Base-by-base conservation (phyloP, 306 rosid species). In the Potentilla sterilis region DNA sequence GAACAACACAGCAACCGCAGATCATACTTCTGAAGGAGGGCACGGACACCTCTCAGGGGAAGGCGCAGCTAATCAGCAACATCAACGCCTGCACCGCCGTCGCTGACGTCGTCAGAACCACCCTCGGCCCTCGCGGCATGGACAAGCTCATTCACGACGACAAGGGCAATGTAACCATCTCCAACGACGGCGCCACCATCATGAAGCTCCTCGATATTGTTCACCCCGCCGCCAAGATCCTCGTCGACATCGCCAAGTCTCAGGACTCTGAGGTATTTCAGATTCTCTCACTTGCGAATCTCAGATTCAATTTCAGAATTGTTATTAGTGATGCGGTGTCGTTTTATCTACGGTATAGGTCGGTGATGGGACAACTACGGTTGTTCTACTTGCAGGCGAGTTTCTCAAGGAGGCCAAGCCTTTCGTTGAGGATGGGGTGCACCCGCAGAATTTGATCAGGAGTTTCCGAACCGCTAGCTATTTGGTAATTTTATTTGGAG, bases 291-390 rank as follows among this genome's bases (percentile, higher is more conserved):
- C 40, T 55, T 19, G 3, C 65, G 1, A 11, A 4, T 58, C 65
- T 61, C 67, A 32, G 67, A 61, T 61, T 32, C 6, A 47, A 12
- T 70, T 35, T 24, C 47, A 10, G 37, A 15, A 18, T 48, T 66
- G 59, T 70, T 69, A 57, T 38, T 5, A 4, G 9, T n/a, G 38
- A 64, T 59, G 12, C 63, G 44, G 1, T 42, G 46, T 42, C 8
- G 46, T 42, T 80, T 62, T 37, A 5, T 37, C 61, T 75, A 61
- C 7, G 38, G 69, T 79, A 78, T 78, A 96, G 99, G 99, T 96
- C 83, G 99, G 99, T 47, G 99, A 96, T 83, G 99, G 99, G 65
- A 96, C 99, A 72, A 96, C 99, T 19, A 96, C 99, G 22, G 99
- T 96, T 38, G 99, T 96, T 61, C 88, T 96, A 81, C 97, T 96